These are phyloP conservation scores for Sporothrix dimorphospora DNA, from an alignment of 2,329 filamentous ascomycete genomes.

Conservation along the genomic window DNA sequence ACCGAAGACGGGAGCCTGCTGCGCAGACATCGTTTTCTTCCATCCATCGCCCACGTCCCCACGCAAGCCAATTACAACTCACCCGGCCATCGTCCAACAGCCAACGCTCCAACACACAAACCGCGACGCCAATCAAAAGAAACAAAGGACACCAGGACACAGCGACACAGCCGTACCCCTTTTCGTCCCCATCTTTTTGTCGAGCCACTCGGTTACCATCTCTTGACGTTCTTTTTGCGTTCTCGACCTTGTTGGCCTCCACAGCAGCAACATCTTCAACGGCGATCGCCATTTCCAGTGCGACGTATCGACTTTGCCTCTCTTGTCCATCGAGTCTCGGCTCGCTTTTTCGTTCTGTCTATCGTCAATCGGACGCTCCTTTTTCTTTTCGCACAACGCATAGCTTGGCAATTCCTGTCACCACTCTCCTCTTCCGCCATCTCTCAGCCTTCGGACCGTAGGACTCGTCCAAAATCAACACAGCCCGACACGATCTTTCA, in stretches of 20 bases:
- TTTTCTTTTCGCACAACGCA: too few species aligned
- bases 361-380: too few species aligned
- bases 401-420: too few species aligned
- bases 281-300: not conserved
- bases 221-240: not conserved
- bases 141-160: too few species aligned
- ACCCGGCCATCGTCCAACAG: not conserved
- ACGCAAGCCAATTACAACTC: not conserved
- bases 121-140: not conserved
- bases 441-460: not conserved
- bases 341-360: not conserved
- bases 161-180: not conserved
- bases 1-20: conserved; percentile 4
- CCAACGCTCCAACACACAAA: not conserved
- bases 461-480: not conserved
- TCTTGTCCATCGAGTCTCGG: not conserved
- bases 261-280: conserved; percentile 18
- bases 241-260: not conserved
- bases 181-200: not conserved
- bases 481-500: not conserved
- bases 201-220: not conserved
- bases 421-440: too few species aligned
- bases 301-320: not conserved
- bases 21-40: not conserved
- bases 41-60: not conserved